phyloP scores from a whole-genome alignment of 805 yeast species.

The Saturnispora diversa region DNA sequence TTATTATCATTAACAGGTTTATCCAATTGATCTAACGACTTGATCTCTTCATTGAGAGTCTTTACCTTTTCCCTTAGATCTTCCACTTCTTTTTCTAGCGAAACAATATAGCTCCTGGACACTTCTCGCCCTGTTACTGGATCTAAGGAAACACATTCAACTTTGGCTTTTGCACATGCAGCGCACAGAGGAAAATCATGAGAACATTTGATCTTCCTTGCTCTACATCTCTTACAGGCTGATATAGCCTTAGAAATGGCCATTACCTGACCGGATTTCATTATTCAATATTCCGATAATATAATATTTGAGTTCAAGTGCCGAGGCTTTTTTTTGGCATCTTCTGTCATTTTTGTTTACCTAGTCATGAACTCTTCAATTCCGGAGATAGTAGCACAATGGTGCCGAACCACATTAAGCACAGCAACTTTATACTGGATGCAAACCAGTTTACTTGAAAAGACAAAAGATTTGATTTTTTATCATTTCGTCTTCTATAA shows the following conservation, averaged over 20 bases:
- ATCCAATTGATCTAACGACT: too few species aligned
- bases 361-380: too few species aligned
- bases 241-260: constrained; percentile 60
- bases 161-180: constrained; percentile 55
- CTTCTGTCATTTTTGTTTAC: too few species aligned
- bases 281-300: too few species aligned
- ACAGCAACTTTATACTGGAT: constrained; percentile 2
- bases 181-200: constrained; percentile 59
- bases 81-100: constrained; percentile 57
- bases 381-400: background rate
- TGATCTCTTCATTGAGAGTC: background rate
- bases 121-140: constrained; percentile 84
- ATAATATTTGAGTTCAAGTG: background rate
- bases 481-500: constrained; percentile 11
- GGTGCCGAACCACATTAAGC: background rate
- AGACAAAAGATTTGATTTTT: constrained; percentile 16
- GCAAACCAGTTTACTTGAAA: background rate
- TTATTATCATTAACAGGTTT: background rate
- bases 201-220: constrained; percentile 59
- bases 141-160: constrained; percentile 75
- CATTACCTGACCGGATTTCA: constrained; percentile 16
- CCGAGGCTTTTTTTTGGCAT: too few species aligned
- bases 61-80: constrained; percentile 46
- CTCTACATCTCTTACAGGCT: constrained; percentile 79
- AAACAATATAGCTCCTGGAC: constrained; percentile 70